Percentiles rank a stretch among this genome's conserved stretches.
phyloP scores from a whole-genome alignment of 352 stramenopile species.

The Phytophthora sp. region DNA sequence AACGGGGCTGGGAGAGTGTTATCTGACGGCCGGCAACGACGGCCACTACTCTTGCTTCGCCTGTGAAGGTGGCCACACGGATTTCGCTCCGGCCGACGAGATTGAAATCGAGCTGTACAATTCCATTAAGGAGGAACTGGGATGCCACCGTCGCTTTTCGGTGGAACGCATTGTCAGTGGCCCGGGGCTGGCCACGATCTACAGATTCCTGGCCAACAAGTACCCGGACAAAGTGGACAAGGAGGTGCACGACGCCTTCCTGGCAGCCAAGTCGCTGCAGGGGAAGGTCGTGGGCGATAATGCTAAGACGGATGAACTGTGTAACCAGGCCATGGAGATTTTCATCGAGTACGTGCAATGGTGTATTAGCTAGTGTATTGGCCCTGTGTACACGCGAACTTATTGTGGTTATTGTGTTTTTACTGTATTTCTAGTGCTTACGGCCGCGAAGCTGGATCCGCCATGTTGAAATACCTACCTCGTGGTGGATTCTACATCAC shows the following conservation, averaged over 20 bases:
- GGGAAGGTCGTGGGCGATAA: constrained; percentile 90
- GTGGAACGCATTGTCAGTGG: constrained; percentile 97
- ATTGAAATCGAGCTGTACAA: constrained; percentile 91
- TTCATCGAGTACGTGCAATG: constrained; percentile 87
- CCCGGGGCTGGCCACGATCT: constrained; percentile 95
- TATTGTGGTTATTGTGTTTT: background rate
- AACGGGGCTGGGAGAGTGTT: constrained; percentile 97
- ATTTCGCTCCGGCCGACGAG: constrained; percentile 92
- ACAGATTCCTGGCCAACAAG: constrained; percentile 95
- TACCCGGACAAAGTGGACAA: constrained; percentile 88
- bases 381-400: no score
- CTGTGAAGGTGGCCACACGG: constrained; percentile 95
- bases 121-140: constrained; percentile 86
- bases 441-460: constrained; percentile 93
- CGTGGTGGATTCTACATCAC: constrained; percentile 97
- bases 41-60: constrained; percentile 93
- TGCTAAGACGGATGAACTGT: constrained; percentile 83
- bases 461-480: constrained; percentile 95
- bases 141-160: constrained; percentile 89
- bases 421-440: constrained; percentile 73
- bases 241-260: constrained; percentile 76
- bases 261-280: constrained; percentile 66
- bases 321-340: constrained; percentile 93
- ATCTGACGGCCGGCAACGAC: constrained; percentile 89
- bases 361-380: background rate